Evolutionary conservation across 805 yeast genomes (phyloP), one percentile per base, ranked within the genome.

Genomic region (fission yeast (Schizosaccharomyces pombe)): DNA sequence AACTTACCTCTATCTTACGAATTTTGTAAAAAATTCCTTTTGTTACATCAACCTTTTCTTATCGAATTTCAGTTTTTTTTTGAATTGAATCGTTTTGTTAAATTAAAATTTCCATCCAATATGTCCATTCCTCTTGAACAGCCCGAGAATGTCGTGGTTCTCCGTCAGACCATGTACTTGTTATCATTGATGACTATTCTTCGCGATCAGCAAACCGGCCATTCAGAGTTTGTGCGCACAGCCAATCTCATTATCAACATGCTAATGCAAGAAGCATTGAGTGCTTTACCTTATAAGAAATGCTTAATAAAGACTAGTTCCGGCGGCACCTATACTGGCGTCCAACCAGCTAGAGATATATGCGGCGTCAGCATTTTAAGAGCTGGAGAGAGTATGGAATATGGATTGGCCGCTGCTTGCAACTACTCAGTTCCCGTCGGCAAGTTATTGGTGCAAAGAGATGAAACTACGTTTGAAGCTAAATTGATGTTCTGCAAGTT

Each of bases 361-460:
- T 89, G 97, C 66, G 98, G 98, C 60, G 98, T 91, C 37, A 85
- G 95, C 16, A 91, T 91, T 64, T 93, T 91, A 62, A 76, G 98
- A 65, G 98, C 98, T 4, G 98, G 98, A 60, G 98, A 91, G 68
- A 81, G 94, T 47, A 91, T 91, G 98, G 49, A 43, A 43, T 24
- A 43, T 26, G 49, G 49, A 6, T n/a, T 37, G 43, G 22, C n/a
- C 22, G 16, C 43, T 37, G 24, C 43, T 37, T 37, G n/a, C 22
- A n/a, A n/a, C n/a, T 24, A 37, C 6, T 26, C 49, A 11, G 30
- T 43, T 2, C 49, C 49, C n/a, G 26, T 43, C 26, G 49, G 49
- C 5, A 43, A 43, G 26, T 14, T 43, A 2, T 30, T 43, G 19
- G n/a, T 43, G 2, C 49, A 28, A 29, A 24, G 53, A 16, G 22